Evolutionary conservation across 176 grass and related monocot species (phyloP), one percentile per base, ranked within the genome.

Genomic region (Leersia perrieri): DNA sequence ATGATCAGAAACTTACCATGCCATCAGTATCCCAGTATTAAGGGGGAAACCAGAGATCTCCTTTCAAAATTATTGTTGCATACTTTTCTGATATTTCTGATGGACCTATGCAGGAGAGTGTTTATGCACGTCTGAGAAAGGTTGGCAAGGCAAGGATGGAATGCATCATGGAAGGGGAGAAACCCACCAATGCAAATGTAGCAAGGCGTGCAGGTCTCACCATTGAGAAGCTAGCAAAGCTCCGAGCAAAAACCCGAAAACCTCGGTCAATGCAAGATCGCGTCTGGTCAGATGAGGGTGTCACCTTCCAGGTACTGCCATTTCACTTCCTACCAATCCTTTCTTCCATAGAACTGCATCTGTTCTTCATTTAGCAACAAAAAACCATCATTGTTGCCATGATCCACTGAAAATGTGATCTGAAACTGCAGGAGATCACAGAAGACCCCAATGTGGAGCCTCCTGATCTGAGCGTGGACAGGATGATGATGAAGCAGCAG

Each of bases 401-500:
- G 60, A 44, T 58, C 29, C 2, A 47, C 73, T 77, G 11, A 84
- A 87, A 64, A 8, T 57, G 11, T 57, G 33, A 40, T 57, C 11
- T 22, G 15, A 33, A 12, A 31, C 40, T 29, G 61, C 92, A 97
- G 94, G 94, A 97, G 73, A 68, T 90, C 9, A 88, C 86, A 16
- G 87, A 87, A 75, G 92, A 97, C 72, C 89, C 82, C 3, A 85
- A 81, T 31, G 68, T 97, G 4, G 94, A 97, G 42, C 16, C 38
- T 9, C 94, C 94, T 20, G 92, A 94, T 30, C 27, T 92, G 7
- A 85, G 67, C 20, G 67, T 94, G 40, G 83, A 89, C 31, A 87
- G 82, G 80, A 57, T 78, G 70, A 80, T 95, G 86, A 93, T 92
- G 92, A 87, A 84, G 87, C 78, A 91, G 66, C 92, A 98, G 40